These are phyloP conservation scores for Crithidia brevicula DNA, from an alignment of 208 protist genomes.

Conservation along the genomic window DNA sequence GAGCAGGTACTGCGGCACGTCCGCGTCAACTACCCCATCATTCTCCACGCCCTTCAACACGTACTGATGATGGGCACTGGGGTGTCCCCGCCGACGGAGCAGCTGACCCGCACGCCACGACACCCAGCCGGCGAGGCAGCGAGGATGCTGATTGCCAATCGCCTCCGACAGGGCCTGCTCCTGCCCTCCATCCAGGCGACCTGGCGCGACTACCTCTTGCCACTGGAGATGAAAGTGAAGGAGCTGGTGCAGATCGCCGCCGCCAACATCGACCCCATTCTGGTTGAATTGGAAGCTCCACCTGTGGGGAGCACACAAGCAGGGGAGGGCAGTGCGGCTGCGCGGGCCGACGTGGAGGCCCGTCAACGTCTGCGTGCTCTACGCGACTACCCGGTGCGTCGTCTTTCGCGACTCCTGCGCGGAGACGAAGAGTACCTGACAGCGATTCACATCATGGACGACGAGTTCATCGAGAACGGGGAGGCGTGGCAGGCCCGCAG, in stretches of 20 bases:
- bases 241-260: slow-evolving; percentile 52
- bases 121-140: slow-evolving; percentile 3
- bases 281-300: slow-evolving; percentile 8
- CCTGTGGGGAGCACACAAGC: background rate
- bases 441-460: slow-evolving; percentile 60
- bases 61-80: slow-evolving; percentile 18
- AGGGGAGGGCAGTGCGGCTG: background rate
- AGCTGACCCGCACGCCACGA: background rate
- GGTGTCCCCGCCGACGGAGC: background rate
- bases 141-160: slow-evolving; percentile 10
- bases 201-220: slow-evolving; percentile 60
- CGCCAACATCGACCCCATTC: slow-evolving; percentile 43
- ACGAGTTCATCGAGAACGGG: slow-evolving; percentile 28
- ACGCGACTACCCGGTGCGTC: slow-evolving; percentile 28
- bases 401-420: slow-evolving; percentile 36
- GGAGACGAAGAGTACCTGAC: slow-evolving; percentile 63
- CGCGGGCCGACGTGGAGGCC: slow-evolving; percentile 7
- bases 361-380: slow-evolving; percentile 13
- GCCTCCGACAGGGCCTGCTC: slow-evolving; percentile 41
- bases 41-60: slow-evolving; percentile 41
- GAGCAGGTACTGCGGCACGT: slow-evolving; percentile 30
- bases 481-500: slow-evolving; percentile 17
- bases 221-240: slow-evolving; percentile 42
- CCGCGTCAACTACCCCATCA: slow-evolving; percentile 43
- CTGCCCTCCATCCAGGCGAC: slow-evolving; percentile 51